These are phyloP conservation scores for Umbelopsis sp. DNA, from an alignment of 192 early-diverging fungal genomes.

Conservation along the genomic window DNA sequence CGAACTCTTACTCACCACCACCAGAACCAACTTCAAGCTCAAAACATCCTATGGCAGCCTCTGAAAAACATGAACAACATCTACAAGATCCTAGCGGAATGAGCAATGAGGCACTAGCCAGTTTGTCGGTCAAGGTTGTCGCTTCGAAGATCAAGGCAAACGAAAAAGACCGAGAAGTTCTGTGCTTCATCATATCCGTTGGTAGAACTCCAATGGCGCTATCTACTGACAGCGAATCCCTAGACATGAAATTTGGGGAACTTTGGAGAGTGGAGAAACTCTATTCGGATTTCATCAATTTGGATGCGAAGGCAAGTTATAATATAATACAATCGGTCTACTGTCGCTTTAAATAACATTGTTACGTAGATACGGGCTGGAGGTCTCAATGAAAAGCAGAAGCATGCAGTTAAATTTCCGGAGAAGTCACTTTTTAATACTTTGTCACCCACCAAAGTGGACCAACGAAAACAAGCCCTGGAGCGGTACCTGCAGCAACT, in stretches of 20 bases:
- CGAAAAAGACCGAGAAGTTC: slow-evolving; percentile 69
- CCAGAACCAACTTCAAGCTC: neutral
- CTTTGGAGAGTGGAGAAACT: slow-evolving; percentile 87
- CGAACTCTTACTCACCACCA: neutral
- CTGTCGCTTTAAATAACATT: no score
- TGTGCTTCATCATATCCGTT: slow-evolving; percentile 60
- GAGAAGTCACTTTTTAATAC: slow-evolving; percentile 82
- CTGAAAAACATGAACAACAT: neutral
- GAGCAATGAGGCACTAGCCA: neutral
- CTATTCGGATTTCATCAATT: slow-evolving; percentile 78
- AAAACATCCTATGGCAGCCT: no score
- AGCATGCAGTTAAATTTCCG: slow-evolving; percentile 65
- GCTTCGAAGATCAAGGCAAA: slow-evolving; percentile 59
- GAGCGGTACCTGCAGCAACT: slow-evolving; percentile 82
- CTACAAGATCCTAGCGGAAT: neutral
- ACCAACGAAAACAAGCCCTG: slow-evolving; percentile 80
- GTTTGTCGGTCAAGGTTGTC: slow-evolving; percentile 26
- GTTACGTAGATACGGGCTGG: slow-evolving; percentile 7
- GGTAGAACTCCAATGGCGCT: slow-evolving; percentile 10
- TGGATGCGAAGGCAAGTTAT: slow-evolving; percentile 70
- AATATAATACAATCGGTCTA: neutral
- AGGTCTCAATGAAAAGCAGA: neutral
- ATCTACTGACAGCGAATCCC: slow-evolving; percentile 26
- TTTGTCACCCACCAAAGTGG: slow-evolving; percentile 76
- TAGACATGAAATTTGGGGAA: slow-evolving; percentile 36